Conservation (phyloP, 2,329 filamentous ascomycete species). For the Xylariaceae sp. region DNA sequence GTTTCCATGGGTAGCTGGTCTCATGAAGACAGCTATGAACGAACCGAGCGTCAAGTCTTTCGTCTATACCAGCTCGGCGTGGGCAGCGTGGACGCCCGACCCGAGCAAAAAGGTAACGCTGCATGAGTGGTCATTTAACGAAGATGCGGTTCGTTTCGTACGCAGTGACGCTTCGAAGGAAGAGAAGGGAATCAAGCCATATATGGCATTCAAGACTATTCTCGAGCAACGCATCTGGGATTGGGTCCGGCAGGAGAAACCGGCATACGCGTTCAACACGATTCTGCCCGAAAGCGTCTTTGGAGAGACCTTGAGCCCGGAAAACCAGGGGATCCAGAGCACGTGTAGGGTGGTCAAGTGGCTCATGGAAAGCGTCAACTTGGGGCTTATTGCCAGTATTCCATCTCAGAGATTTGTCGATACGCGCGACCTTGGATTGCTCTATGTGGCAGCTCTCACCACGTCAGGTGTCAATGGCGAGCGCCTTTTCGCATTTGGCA, state of each 20-base stretch:
- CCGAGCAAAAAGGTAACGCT: constrained; percentile 31
- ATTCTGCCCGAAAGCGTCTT: constrained; percentile 42
- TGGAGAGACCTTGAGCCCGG: constrained; percentile 38
- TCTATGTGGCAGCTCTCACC: constrained; percentile 42
- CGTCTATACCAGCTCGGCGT: constrained; percentile 41
- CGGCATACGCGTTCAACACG: constrained; percentile 40
- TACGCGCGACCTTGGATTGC: constrained; percentile 36
- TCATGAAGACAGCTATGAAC: constrained; percentile 36
- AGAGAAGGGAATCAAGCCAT: constrained; percentile 35
- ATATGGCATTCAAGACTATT: constrained; percentile 43
- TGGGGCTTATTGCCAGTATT: constrained; percentile 31
- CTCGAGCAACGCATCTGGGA: constrained; percentile 43
- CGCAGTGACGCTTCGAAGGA: constrained; percentile 21
- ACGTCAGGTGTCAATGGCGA: constrained; percentile 38
- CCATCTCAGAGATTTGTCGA: constrained; percentile 42
- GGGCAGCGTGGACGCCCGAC: constrained; percentile 42
- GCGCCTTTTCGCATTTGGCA: constrained; percentile 41
- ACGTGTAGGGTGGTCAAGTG: constrained; percentile 43
- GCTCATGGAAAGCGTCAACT: constrained; percentile 37
- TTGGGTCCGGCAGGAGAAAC: constrained; percentile 40
- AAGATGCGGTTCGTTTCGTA: constrained; percentile 36
- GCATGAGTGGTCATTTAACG: constrained; percentile 40
- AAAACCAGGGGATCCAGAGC: constrained; percentile 39
- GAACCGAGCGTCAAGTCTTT: constrained; percentile 38
- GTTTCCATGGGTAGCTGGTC: constrained; percentile 21